Conservation (phyloP, 176 grass and related monocot species). For the Hsuehochloa calcarea region DNA sequence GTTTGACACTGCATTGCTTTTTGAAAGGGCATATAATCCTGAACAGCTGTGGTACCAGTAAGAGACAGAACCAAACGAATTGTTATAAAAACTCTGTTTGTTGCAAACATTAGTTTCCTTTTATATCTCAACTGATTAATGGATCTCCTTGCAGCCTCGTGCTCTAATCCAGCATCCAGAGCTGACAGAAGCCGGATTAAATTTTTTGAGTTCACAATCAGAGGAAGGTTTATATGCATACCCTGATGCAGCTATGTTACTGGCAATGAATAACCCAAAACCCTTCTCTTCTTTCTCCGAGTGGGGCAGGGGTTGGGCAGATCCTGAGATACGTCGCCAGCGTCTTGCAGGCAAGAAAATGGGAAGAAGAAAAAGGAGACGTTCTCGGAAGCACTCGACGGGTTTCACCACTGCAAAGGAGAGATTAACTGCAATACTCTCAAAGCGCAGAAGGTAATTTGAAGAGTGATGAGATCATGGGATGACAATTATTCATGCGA, state of each 20-base stretch:
- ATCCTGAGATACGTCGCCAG: conserved; percentile 72
- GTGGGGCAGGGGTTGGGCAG: conserved; percentile 91
- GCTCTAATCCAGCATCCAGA: conserved; percentile 70
- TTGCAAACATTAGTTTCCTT: not conserved
- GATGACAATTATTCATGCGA: not conserved
- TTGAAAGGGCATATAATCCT: not conserved
- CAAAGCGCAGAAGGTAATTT: conserved; percentile 29
- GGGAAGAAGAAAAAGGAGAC: conserved; percentile 39
- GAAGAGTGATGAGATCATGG: not conserved
- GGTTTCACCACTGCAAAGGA: conserved; percentile 48
- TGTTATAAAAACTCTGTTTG: not conserved
- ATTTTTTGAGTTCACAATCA: conserved; percentile 43
- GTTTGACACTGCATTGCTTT: not conserved
- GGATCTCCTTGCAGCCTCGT: conserved; percentile 49
- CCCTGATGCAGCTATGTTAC: conserved; percentile 66
- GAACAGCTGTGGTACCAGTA: not conserved
- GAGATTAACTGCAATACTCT: conserved; percentile 38
- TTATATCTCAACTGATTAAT: conserved; percentile 3
- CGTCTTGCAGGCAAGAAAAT: conserved; percentile 48
- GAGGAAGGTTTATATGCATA: conserved; percentile 41
- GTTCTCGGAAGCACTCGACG: conserved; percentile 26
- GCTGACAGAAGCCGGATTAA: conserved; percentile 49
- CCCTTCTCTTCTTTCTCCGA: conserved; percentile 50
- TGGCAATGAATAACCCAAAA: conserved; percentile 23
- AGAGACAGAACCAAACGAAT: not conserved